Base-by-base conservation (phyloP, 768 basidiomycete genomes). In the Boletus sensibilis region DNA sequence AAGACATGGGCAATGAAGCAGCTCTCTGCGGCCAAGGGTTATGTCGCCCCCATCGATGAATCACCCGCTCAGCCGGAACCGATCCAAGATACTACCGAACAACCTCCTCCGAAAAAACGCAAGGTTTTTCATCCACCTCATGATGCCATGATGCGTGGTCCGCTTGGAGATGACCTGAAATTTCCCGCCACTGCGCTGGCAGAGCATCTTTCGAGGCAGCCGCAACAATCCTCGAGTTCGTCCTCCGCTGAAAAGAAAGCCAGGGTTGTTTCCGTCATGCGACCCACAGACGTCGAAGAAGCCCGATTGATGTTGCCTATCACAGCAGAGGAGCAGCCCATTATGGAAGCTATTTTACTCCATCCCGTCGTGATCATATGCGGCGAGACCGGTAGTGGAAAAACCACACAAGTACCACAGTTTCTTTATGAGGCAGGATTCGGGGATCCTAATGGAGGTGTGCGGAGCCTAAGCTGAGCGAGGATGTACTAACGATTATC, bases 341-440 rank as follows among this genome's bases (percentile, higher is more conserved):
- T 99, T 52, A 89, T 98, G 86, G 94, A 96, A 66, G 84, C 93
- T 5, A 84, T 99, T 43, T 72, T 92, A 52, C 76, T 97, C 35
- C 86, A 98, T 69, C 84, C 89, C 0, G 90, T 96, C 7, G 87
- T 94, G 29, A 55, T 72, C 37, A 64, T 74, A 59, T 88, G 86
- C 58, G 88, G 97, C 71, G 96, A 99, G 78, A 99, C 97, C 16
- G 97, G 97, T 47, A 95, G 92, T 67, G 97, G 97, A 44, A 99
- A 98, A 76, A 98, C 97, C 1, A 99, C 97, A 0, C 97, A 98
- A 71, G 86, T 98, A 8, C 97, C 97, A 12, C 97, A 98, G 70
- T 98, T 98, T 74, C 78, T 99, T n/a, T 98, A 88, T 58, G 97
- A 99, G 71, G 92, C 91, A 21, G 97, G 97, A 0, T 98, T 95